A percentile compares a stretch with the other conserved stretches of the same genome.
phyloP scores from a whole-genome alignment of 2,329 filamentous ascomycete species.

The Scedosporium aurantiacum region DNA sequence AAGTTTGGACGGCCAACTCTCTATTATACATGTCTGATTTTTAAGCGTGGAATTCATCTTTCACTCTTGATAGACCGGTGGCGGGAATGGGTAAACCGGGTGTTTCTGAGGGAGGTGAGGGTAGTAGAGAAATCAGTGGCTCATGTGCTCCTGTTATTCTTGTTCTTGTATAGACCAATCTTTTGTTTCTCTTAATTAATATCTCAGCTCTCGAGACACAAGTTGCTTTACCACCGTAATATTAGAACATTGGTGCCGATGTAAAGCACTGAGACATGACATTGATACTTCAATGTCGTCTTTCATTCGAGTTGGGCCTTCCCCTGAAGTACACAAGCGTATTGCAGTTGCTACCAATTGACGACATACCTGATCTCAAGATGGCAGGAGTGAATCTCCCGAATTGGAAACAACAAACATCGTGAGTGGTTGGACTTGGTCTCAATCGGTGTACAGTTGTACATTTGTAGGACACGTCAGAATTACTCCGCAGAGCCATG shows the following conservation, averaged over 20 bases:
- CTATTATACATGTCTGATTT: not conserved
- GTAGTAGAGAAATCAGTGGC: not conserved
- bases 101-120: not conserved
- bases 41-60: not conserved
- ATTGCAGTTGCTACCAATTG: no score
- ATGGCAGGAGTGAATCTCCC: not conserved
- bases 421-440: not conserved
- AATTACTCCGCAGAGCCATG: not conserved
- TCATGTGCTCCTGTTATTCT: not conserved
- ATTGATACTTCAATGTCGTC: no score
- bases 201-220: not conserved
- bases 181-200: not conserved
- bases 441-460: not conserved
- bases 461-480: not conserved
- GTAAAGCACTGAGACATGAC: no score
- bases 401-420: not conserved
- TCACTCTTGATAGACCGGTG: not conserved
- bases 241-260: no score
- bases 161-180: slow-evolving; percentile 6
- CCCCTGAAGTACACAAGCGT: no score
- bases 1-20: not conserved
- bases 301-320: no score
- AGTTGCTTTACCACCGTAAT: no score
- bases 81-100: not conserved
- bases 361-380: no score